Base-by-base conservation (phyloP, 116 monocot genomes). In the Phalaenopsis hybrid region DNA sequence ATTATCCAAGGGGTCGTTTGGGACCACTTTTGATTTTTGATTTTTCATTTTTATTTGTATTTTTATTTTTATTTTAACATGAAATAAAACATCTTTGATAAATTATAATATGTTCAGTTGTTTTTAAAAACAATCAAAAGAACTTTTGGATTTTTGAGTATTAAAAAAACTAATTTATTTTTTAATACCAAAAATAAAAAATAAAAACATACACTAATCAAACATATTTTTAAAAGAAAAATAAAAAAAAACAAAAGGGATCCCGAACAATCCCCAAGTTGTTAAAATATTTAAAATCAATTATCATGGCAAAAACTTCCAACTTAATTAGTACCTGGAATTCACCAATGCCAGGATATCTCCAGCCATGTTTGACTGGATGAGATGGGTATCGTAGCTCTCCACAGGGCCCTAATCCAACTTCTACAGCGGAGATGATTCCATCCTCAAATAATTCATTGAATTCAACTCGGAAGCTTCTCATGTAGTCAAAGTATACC, bases 401-500 rank as follows among this genome's bases (percentile, higher is more conserved):
- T 74, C 97, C 97, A 86, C 91, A 97, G 5, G 97, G 91, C 2
- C 97, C 97, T 86, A 97, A 88, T 61, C 97, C 97, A 84, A 97
- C 70, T 86, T 93, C 88, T 79, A 97, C 88, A 74, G 94, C 88
- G 68, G 92, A 93, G 55, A 97, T 97, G 44, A 90, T 83, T 45
- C 97, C 91, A 86, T 94, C 93, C 79, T 92, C 91, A 89, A 97
- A 97, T 49, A 88, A 92, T 70, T 91, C 92, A 85, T 92, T 85
- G 79, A 97, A 90, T 83, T 92, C 89, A 34, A 91, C 91, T 61
- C 94, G 82, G 65, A 96, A 96, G 88, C 94, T 94, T 87, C 96
- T 89, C 96, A 96, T 96, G 84, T 85, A 96, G 55, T 96, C 96
- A 86, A 94, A 96, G 70, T 97, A 97, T 20, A 91, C 97, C 97